Conservation (phyloP, 768 basidiomycete genomes). For the Mycena pura region DNA sequence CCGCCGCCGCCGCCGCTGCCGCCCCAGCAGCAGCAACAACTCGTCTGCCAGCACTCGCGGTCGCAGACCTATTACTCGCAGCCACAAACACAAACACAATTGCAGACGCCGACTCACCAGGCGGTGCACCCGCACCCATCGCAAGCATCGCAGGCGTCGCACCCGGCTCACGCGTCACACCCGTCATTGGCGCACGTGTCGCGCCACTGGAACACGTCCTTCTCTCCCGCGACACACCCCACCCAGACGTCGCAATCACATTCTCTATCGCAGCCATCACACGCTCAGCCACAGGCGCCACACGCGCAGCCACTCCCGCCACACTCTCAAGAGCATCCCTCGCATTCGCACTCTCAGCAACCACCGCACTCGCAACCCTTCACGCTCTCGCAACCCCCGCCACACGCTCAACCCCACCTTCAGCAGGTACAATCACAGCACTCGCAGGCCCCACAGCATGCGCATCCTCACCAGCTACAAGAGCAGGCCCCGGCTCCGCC, state of each 20-base stretch:
- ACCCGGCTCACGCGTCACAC: slow-evolving; percentile 3
- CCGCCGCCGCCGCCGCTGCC: slow-evolving; percentile 9
- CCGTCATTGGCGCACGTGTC: no score
- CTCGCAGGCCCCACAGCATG: not conserved
- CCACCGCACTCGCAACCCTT: slow-evolving; percentile 7
- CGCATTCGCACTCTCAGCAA: slow-evolving; percentile 3
- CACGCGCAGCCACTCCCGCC: slow-evolving; percentile 1
- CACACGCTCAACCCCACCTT: not conserved
- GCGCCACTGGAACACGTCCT: no score
- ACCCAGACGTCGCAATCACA: not conserved
- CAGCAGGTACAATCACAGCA: slow-evolving; percentile 9
- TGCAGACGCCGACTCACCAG: slow-evolving; percentile 23
- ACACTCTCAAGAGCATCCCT: not conserved
- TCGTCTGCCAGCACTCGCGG: slow-evolving; percentile 12
- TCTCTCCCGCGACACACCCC: not conserved
- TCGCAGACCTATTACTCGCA: slow-evolving; percentile 24
- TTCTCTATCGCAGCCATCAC: not conserved
- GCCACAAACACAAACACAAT: slow-evolving; percentile 27
- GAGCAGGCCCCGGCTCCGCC: slow-evolving; percentile 19
- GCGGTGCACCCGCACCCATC: slow-evolving; percentile 12
- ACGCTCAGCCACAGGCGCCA: not conserved
- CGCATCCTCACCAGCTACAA: slow-evolving; percentile 4
- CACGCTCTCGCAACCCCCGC: slow-evolving; percentile 7
- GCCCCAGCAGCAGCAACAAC: not conserved
- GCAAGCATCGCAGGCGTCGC: not conserved